Evolutionary conservation across 176 grass and related monocot genomes (phyloP).

Genomic region (Eragrostis nindensis): DNA sequence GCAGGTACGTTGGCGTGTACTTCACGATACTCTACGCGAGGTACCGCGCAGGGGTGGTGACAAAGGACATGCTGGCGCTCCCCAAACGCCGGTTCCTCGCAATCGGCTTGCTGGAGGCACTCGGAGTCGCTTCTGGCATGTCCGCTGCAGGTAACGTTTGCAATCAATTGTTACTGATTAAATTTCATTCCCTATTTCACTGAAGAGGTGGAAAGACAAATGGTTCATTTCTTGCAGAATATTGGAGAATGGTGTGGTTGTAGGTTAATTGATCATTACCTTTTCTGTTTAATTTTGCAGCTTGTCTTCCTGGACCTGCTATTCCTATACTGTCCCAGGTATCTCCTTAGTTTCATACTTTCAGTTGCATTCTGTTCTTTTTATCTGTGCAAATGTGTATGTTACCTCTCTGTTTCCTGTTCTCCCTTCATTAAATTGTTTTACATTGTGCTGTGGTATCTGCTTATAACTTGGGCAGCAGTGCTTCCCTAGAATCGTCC

Average conservation of each 20-base stretch:
- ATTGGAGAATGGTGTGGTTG: background rate
- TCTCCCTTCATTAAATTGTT: slow-evolving; percentile 5
- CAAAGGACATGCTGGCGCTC: slow-evolving; percentile 62
- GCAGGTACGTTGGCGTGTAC: slow-evolving; percentile 81
- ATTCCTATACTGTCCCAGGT: slow-evolving; percentile 99
- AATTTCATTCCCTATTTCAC: background rate
- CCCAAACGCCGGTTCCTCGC: slow-evolving; percentile 39
- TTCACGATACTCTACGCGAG: slow-evolving; percentile 77
- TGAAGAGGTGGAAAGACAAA: background rate
- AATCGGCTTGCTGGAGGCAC: slow-evolving; percentile 84
- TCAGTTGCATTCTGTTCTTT: background rate
- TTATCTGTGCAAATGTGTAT: background rate
- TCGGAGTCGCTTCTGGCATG: slow-evolving; percentile 89
- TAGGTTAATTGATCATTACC: slow-evolving; percentile 16
- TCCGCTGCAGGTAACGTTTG: slow-evolving; percentile 69
- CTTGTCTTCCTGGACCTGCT: slow-evolving; percentile 87
- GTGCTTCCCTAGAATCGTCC: background rate
- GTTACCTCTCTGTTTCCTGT: background rate
- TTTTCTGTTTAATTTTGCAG: slow-evolving; percentile 45
- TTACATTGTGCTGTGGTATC: background rate
- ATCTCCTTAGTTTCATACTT: slow-evolving; percentile 26
- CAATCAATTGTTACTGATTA: background rate
- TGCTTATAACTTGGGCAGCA: background rate
- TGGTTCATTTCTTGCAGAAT: background rate
- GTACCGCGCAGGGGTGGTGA: slow-evolving; percentile 62